Percentiles rank a stretch among this genome's conserved stretches.
Evolutionary conservation across 1,284 basidiomycete species (phyloP).

Genomic region (Tilletia caries): DNA sequence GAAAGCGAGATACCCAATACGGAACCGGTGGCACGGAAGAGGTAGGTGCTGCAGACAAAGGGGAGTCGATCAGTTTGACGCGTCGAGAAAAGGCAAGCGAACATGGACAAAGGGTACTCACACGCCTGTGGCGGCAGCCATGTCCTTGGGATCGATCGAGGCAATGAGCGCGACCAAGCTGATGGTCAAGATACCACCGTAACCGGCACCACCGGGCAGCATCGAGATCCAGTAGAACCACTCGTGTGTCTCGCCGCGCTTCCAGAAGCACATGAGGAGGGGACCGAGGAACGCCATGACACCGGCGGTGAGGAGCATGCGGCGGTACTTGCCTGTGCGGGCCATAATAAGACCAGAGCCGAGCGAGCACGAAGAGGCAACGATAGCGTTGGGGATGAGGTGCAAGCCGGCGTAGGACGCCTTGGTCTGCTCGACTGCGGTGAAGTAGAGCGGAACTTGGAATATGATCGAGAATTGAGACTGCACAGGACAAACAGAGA

Average conservation of each 20-base stretch:
- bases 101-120: neutral
- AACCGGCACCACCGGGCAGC: slow-evolving; percentile 51
- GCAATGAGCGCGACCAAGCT: slow-evolving; percentile 54
- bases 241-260: slow-evolving; percentile 42
- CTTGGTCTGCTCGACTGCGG: slow-evolving; percentile 51
- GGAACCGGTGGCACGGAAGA: slow-evolving; percentile 55
- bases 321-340: slow-evolving; percentile 53
- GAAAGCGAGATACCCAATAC: slow-evolving; percentile 55
- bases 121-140: slow-evolving; percentile 54
- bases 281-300: slow-evolving; percentile 51
- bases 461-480: slow-evolving; percentile 54
- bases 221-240: slow-evolving; percentile 51
- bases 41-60: slow-evolving; percentile 36
- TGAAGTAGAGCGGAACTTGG: slow-evolving; percentile 54
- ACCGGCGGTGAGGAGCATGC: slow-evolving; percentile 50
- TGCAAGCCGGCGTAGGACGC: slow-evolving; percentile 52
- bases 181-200: slow-evolving; percentile 52
- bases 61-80: neutral
- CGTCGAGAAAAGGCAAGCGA: neutral
- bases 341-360: slow-evolving; percentile 54
- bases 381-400: slow-evolving; percentile 54
- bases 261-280: slow-evolving; percentile 54
- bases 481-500: neutral
- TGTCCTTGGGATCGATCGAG: slow-evolving; percentile 52
- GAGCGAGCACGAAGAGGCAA: slow-evolving; percentile 54